Evolutionary conservation across 148 eudicot genomes (phyloP).

Genomic region (Talinum fruticosum): DNA sequence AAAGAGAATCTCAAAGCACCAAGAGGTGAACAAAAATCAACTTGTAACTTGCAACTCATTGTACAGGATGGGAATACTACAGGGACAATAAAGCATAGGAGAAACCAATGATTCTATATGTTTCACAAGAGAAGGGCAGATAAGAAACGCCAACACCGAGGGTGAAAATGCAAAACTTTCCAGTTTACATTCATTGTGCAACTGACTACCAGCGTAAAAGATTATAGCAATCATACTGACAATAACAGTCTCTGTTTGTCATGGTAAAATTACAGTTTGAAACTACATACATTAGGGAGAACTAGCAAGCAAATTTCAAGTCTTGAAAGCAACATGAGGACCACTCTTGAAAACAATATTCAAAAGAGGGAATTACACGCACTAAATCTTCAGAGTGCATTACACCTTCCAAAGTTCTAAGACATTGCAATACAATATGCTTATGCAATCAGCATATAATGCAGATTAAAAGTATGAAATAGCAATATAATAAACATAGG

Average conservation of each 20-base stretch:
- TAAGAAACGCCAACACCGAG: not conserved
- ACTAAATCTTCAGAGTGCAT: slow-evolving; percentile 14
- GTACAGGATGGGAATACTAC: not conserved
- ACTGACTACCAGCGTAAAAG: not conserved
- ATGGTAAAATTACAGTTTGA: not conserved
- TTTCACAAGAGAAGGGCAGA: too few species aligned
- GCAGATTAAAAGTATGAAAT: not conserved
- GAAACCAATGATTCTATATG: not conserved
- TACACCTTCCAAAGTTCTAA: not conserved
- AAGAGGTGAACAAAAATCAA: not conserved
- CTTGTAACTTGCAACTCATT: not conserved
- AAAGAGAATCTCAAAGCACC: not conserved
- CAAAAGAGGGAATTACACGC: not conserved
- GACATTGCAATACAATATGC: not conserved
- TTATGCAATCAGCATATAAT: slow-evolving; percentile 14
- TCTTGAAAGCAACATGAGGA: not conserved
- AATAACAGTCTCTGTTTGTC: too few species aligned
- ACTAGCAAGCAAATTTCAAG: not conserved
- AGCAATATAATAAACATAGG: too few species aligned
- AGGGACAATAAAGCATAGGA: not conserved
- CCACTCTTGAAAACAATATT: not conserved
- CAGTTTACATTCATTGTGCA: not conserved
- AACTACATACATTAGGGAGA: not conserved
- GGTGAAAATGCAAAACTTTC: too few species aligned
- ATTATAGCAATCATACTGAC: too few species aligned